A percentile compares a stretch with the other conserved stretches of the same genome.
These are phyloP conservation scores for Trametes maxima DNA, from an alignment of 768 basidiomycete species.

Conservation along the genomic window DNA sequence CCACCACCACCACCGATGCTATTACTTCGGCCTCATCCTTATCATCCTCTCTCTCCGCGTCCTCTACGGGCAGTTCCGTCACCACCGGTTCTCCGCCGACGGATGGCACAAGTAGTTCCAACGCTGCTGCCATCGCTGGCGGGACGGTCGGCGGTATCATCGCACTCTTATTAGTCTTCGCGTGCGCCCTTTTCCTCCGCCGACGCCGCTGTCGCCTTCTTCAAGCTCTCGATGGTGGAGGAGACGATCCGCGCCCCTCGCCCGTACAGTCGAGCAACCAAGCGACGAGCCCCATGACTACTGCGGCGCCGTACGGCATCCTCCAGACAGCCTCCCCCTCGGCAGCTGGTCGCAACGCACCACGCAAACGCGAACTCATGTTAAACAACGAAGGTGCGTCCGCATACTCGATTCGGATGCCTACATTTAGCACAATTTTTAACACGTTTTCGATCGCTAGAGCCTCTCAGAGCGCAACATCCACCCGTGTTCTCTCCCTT, in stretches of 20 bases:
- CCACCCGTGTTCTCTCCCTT: background rate
- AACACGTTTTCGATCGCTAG: background rate
- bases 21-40: background rate
- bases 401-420: too few species aligned
- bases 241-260: background rate
- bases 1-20: background rate
- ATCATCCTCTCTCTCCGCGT: background rate
- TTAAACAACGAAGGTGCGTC: too few species aligned
- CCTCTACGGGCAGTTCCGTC: background rate
- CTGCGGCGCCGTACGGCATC: too few species aligned
- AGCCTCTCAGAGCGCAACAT: background rate
- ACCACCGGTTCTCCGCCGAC: background rate
- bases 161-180: background rate
- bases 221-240: background rate
- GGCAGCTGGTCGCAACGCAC: too few species aligned
- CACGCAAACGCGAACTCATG: too few species aligned
- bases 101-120: background rate
- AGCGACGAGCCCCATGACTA: too few species aligned
- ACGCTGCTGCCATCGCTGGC: background rate
- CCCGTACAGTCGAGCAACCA: too few species aligned
- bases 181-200: background rate
- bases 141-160: background rate
- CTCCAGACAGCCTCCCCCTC: too few species aligned
- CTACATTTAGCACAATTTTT: background rate
- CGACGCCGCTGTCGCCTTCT: background rate